Evolutionary conservation across 108 stramenopile species (phyloP).

Genomic region (Fragilaria crotonensis): DNA sequence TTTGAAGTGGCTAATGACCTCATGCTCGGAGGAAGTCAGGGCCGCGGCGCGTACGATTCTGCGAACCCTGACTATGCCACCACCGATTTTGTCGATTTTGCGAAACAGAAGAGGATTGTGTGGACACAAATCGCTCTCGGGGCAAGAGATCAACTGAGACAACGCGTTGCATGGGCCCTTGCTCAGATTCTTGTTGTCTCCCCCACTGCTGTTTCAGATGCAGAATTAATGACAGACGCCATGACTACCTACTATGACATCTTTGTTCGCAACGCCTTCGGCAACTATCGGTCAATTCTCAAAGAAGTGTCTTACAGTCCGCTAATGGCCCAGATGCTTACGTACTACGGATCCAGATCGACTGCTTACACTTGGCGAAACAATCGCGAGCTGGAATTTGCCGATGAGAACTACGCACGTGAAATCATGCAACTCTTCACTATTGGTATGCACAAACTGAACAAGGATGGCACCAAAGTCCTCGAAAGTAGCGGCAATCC

Average conservation of each 20-base stretch:
- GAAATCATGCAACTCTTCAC: constrained; percentile 52
- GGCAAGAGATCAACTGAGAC: constrained; percentile 67
- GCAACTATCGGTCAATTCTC: constrained; percentile 63
- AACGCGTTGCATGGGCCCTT: constrained; percentile 67
- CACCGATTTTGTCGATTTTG: background rate
- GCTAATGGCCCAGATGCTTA: constrained; percentile 53
- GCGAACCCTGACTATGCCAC: background rate
- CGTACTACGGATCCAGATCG: constrained; percentile 34
- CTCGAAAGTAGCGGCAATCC: constrained; percentile 21
- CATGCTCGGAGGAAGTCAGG: constrained; percentile 14
- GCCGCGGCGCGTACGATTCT: constrained; percentile 3
- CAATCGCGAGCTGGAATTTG: constrained; percentile 9
- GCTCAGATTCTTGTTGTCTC: constrained; percentile 51
- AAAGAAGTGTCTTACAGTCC: constrained; percentile 38
- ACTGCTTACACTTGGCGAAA: constrained; percentile 29
- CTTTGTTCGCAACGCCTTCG: constrained; percentile 66
- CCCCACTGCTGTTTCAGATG: background rate
- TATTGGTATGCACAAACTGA: constrained; percentile 34
- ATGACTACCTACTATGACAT: constrained; percentile 61
- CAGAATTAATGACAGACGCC: constrained; percentile 8
- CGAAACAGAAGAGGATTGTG: constrained; percentile 23
- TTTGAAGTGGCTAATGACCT: constrained; percentile 50
- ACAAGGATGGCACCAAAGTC: constrained; percentile 34
- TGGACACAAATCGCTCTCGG: constrained; percentile 55
- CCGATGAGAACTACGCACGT: constrained; percentile 62